phyloP scores from a whole-genome alignment of 2,329 filamentous ascomycete species.

The Ophiocordyceps robertsii region DNA sequence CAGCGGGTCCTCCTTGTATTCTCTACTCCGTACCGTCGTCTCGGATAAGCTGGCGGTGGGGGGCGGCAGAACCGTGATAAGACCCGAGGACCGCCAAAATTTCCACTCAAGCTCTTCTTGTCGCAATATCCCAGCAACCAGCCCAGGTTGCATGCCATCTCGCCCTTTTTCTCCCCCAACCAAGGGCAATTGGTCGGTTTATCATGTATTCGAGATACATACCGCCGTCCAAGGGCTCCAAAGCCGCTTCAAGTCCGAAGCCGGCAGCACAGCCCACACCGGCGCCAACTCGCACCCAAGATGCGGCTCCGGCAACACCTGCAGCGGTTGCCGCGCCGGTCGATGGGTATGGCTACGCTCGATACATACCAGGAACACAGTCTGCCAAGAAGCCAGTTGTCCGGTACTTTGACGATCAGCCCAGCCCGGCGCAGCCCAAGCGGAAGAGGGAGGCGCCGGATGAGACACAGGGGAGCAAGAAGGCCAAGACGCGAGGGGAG shows the following conservation, averaged over 20 bases:
- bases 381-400: slow-evolving; percentile 5
- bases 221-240: slow-evolving; percentile 16
- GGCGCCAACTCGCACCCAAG: neutral
- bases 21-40: too few relatives aligned
- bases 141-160: neutral
- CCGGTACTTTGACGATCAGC: slow-evolving; percentile 16
- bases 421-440: slow-evolving; percentile 14
- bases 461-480: slow-evolving; percentile 18
- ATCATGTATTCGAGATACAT: slow-evolving; percentile 31
- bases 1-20: too few relatives aligned
- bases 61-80: slow-evolving; percentile 24
- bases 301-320: neutral
- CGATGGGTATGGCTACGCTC: slow-evolving; percentile 20
- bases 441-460: slow-evolving; percentile 21
- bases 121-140: neutral
- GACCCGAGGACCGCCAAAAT: slow-evolving; percentile 17
- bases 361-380: slow-evolving; percentile 25
- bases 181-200: slow-evolving; percentile 4
- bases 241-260: slow-evolving; percentile 1
- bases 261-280: neutral
- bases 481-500: slow-evolving; percentile 13
- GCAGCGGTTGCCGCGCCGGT: slow-evolving; percentile 3
- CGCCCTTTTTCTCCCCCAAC: slow-evolving; percentile 2
- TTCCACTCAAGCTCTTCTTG: slow-evolving; percentile 10
- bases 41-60: slow-evolving; percentile 22